A percentile compares a stretch with the other conserved stretches of the same genome.
Evolutionary conservation across 2,329 filamentous ascomycete genomes (phyloP).

Genomic region (Teratosphaeriaceae sp.): DNA sequence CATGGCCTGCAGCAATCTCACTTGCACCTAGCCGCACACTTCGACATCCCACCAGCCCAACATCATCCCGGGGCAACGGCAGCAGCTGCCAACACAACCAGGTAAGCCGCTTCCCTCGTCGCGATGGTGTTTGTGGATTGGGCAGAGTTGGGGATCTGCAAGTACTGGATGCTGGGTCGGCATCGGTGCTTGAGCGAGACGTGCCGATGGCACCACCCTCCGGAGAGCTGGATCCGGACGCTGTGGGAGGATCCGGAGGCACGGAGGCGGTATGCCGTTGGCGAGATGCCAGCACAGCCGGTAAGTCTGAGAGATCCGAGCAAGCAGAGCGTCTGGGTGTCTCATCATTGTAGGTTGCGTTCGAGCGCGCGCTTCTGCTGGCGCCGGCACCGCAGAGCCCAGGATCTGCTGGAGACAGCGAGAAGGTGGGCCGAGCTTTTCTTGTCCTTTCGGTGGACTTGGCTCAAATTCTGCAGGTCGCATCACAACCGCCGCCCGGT

Average conservation of each 20-base stretch:
- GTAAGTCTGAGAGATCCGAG: too few species aligned
- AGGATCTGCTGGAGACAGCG: too few species aligned
- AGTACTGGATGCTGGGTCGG: conserved; percentile 13
- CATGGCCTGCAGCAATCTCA: too few species aligned
- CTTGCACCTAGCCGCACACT: not conserved
- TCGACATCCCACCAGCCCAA: not conserved
- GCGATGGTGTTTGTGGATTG: conserved; percentile 19
- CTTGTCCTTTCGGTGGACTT: too few species aligned
- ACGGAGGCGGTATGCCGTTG: not conserved
- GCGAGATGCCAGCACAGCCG: not conserved
- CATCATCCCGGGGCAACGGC: not conserved
- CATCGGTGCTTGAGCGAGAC: conserved; percentile 8
- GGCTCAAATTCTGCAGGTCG: too few species aligned
- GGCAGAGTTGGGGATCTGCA: conserved; percentile 20
- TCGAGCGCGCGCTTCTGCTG: too few species aligned
- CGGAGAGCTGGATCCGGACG: conserved; percentile 7
- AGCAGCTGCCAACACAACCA: not conserved
- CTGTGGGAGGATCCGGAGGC: conserved; percentile 14
- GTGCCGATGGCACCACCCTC: conserved; percentile 17
- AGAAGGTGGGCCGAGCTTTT: too few species aligned
- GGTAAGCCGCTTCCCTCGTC: not conserved
- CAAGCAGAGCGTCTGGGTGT: too few species aligned
- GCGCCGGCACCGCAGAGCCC: too few species aligned
- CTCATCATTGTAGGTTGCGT: too few species aligned
- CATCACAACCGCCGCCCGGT: too few species aligned